These are phyloP conservation scores for Escallonia rubra DNA, from an alignment of 129 eudicot genomes.

Conservation along the genomic window DNA sequence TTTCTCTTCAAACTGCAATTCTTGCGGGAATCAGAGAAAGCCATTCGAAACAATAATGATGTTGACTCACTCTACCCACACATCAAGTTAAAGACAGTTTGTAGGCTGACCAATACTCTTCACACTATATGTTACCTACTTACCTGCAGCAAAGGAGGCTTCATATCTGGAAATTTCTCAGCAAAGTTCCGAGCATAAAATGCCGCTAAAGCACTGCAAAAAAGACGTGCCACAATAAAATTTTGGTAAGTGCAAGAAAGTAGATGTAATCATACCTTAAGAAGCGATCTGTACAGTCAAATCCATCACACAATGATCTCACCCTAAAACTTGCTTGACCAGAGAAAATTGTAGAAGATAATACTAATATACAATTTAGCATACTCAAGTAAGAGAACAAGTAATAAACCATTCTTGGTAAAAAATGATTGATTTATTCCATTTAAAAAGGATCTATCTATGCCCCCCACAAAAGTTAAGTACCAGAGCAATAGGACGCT, in stretches of 20 bases:
- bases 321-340: background rate
- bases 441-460: too few relatives aligned
- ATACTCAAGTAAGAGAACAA: too few relatives aligned
- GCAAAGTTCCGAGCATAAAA: constrained; percentile 88
- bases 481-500: too few relatives aligned
- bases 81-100: background rate
- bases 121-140: constrained; percentile 53
- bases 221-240: background rate
- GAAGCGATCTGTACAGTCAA: background rate
- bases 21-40: background rate
- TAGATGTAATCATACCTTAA: background rate
- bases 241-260: background rate
- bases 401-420: too few relatives aligned
- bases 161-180: constrained; percentile 67
- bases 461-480: too few relatives aligned
- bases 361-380: too few relatives aligned
- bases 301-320: background rate
- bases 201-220: constrained; percentile 89
- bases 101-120: constrained; percentile 1
- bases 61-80: background rate
- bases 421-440: too few relatives aligned
- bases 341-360: background rate
- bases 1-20: background rate
- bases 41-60: background rate
- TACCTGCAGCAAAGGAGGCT: constrained; percentile 95